Evolutionary conservation across 1,284 basidiomycete species (phyloP).

Genomic region (Tilletia caries): DNA sequence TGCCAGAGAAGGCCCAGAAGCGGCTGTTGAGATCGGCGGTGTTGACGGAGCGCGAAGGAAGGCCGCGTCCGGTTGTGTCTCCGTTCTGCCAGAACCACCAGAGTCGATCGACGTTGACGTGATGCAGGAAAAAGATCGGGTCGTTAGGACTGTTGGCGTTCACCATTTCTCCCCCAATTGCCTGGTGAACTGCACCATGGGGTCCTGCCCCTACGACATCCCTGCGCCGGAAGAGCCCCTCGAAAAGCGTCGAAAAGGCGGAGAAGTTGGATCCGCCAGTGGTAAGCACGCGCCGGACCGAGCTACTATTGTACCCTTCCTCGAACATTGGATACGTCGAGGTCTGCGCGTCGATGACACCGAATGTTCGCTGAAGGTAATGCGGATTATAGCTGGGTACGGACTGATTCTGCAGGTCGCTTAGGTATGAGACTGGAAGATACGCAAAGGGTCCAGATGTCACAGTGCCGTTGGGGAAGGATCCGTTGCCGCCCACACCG

Average conservation of each 20-base stretch:
- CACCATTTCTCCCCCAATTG: background rate
- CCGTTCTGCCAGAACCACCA: conserved; percentile 22
- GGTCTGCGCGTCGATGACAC: background rate
- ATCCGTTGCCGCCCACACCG: background rate
- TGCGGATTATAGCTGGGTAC: background rate
- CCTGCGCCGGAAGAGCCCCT: background rate
- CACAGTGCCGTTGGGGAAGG: background rate
- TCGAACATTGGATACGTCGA: background rate
- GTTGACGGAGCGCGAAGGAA: background rate
- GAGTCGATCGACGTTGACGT: conserved; percentile 20
- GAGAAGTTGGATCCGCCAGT: background rate
- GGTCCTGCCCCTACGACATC: conserved; percentile 1
- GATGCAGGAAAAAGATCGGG: conserved; percentile 21
- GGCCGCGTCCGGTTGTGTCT: background rate
- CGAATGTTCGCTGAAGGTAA: background rate
- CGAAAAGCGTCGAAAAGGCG: background rate
- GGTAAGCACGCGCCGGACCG: background rate
- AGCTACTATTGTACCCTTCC: background rate
- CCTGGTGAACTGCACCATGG: background rate
- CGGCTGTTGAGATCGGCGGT: conserved; percentile 13
- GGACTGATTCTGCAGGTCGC: background rate
- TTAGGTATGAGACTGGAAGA: background rate
- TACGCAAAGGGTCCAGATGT: background rate
- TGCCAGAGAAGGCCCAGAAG: conserved; percentile 6
- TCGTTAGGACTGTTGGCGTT: background rate